These are phyloP conservation scores for Agastache rugosa DNA, from an alignment of 257 asterid species.

Conservation along the genomic window DNA sequence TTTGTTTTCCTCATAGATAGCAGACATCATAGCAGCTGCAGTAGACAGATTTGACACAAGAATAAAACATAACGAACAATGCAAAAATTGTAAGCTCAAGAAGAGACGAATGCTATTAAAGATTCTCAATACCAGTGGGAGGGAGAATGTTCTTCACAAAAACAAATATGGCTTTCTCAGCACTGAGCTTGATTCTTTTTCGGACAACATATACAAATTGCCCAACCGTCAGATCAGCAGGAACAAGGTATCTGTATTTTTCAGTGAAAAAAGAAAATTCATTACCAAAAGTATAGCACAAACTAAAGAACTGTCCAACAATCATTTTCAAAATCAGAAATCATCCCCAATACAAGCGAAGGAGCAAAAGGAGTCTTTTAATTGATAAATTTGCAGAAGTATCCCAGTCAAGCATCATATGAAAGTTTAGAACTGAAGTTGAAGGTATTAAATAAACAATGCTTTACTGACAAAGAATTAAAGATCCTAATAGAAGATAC, in stretches of 20 bases:
- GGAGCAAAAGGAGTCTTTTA: background rate
- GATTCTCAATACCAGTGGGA: constrained; percentile 71
- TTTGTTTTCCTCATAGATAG: constrained; percentile 72
- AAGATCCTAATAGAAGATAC: background rate
- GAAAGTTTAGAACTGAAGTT: background rate
- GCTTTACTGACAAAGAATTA: background rate
- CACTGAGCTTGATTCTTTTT: constrained; percentile 93
- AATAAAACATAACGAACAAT: background rate
- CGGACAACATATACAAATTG: constrained; percentile 97
- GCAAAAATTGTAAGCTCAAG: background rate
- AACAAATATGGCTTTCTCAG: constrained; percentile 95
- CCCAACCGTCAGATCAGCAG: constrained; percentile 96
- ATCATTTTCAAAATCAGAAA: background rate
- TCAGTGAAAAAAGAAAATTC: background rate
- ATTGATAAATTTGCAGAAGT: background rate
- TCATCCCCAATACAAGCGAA: background rate
- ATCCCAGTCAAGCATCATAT: constrained; percentile 2
- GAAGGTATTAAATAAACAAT: background rate
- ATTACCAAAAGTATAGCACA: background rate
- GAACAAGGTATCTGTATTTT: constrained; percentile 79
- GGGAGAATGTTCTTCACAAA: constrained; percentile 94
- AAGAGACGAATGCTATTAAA: background rate
- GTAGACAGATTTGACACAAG: background rate
- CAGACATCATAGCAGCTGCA: constrained; percentile 81
- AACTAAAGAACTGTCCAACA: background rate